phyloP scores from a whole-genome alignment of 148 eudicot species.

The Rhododendron simsii region DNA sequence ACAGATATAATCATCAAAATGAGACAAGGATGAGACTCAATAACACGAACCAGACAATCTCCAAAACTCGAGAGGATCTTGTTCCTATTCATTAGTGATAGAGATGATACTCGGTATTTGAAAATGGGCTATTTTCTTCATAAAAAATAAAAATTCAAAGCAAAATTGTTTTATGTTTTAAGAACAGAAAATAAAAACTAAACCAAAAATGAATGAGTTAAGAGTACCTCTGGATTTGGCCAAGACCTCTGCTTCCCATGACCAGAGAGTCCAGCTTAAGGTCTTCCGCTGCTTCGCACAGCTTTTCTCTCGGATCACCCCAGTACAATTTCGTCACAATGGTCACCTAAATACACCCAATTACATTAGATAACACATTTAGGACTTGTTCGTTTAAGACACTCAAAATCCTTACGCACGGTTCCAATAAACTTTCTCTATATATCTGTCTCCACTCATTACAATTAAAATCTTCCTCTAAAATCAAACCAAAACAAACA shows the following conservation, averaged over 20 bases:
- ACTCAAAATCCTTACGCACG: too few species aligned
- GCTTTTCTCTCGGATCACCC: conserved; percentile 94
- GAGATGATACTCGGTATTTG: neutral
- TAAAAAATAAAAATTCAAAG: too few species aligned
- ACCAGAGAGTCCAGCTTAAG: conserved; percentile 67
- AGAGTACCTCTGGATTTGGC: conserved; percentile 52
- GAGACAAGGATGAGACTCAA: neutral
- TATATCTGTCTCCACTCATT: too few species aligned
- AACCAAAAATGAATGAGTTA: neutral
- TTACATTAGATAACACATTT: neutral
- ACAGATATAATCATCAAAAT: neutral
- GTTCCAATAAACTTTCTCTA: too few species aligned
- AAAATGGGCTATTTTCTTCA: neutral
- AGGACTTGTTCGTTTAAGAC: neutral
- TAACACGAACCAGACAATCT: neutral
- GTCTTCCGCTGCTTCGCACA: conserved; percentile 59
- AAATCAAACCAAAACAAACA: too few species aligned
- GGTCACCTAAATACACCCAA: conserved; percentile 30
- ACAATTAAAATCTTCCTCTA: too few species aligned
- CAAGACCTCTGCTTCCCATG: conserved; percentile 90
- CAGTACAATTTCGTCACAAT: conserved; percentile 66
- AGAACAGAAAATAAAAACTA: neutral
- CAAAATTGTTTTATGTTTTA: neutral
- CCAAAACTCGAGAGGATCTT: neutral
- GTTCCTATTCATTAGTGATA: neutral